phyloP scores from a whole-genome alignment of 2,329 filamentous ascomycete genomes.

The Leptographium lundbergii region DNA sequence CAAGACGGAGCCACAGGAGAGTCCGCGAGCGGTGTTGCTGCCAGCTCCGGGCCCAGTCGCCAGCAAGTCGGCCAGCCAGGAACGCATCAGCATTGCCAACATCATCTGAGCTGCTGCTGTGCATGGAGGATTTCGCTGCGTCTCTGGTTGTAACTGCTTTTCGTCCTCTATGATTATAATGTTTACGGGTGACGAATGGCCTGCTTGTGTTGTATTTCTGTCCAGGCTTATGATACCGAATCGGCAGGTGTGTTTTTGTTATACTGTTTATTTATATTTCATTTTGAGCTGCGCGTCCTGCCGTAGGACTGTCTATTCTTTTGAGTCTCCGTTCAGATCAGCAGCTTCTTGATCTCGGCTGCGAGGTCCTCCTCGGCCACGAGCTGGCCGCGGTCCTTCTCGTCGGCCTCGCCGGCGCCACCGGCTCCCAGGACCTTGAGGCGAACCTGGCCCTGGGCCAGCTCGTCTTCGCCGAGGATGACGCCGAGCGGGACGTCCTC shows the following conservation, averaged over 20 bases:
- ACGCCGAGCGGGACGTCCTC: conserved; percentile 80
- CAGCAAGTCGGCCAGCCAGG: conserved; percentile 18
- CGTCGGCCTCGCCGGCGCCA: conserved; percentile 50
- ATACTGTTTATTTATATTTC: too few relatives aligned
- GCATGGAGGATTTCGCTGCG: neutral
- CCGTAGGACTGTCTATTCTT: neutral
- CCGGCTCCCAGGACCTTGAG: conserved; percentile 60
- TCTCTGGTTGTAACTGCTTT: neutral
- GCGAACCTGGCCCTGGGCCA: conserved; percentile 70
- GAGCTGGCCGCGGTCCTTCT: conserved; percentile 78
- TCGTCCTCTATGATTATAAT: too few relatives aligned
- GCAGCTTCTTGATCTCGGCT: conserved; percentile 41
- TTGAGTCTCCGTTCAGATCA: conserved; percentile 4
- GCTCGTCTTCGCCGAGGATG: conserved; percentile 83
- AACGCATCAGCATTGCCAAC: conserved; percentile 33
- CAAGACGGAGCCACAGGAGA: conserved; percentile 15
- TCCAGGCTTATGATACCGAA: too few relatives aligned
- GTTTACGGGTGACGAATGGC: neutral
- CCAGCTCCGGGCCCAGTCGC: neutral
- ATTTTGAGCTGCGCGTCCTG: too few relatives aligned
- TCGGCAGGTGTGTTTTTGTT: too few relatives aligned
- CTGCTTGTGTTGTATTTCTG: too few relatives aligned
- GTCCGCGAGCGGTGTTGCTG: neutral
- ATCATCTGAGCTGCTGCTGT: conserved; percentile 19
- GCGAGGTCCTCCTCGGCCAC: conserved; percentile 53